These are phyloP conservation scores for Hyaloperonospora brassicae DNA, from an alignment of 352 stramenopile species.

Conservation along the genomic window DNA sequence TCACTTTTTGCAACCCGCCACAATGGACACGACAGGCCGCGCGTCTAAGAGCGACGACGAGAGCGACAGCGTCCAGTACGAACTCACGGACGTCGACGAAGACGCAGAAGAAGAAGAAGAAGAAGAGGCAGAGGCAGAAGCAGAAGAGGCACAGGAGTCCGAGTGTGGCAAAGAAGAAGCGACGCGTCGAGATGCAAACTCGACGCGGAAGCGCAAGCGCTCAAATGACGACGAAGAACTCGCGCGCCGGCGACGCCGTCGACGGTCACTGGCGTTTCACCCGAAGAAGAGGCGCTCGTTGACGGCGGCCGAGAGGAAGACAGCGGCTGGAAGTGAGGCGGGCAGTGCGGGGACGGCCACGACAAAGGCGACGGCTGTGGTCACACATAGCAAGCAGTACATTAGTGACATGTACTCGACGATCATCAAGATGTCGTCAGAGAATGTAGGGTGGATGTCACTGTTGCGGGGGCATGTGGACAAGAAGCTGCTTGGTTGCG, in stretches of 20 bases:
- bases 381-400: slow-evolving; percentile 57
- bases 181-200: slow-evolving; percentile 1
- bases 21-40: slow-evolving; percentile 18
- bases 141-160: too few species aligned
- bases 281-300: slow-evolving; percentile 55
- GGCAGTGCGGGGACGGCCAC: neutral
- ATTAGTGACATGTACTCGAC: slow-evolving; percentile 89
- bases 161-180: too few species aligned
- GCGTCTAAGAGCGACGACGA: slow-evolving; percentile 27
- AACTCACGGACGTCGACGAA: slow-evolving; percentile 26
- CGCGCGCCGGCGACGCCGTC: slow-evolving; percentile 42
- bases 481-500: too few species aligned
- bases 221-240: slow-evolving; percentile 66
- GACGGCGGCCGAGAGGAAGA: slow-evolving; percentile 36
- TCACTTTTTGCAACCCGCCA: slow-evolving; percentile 4
- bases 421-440: slow-evolving; percentile 89
- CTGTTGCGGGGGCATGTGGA: neutral
- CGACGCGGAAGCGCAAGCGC: slow-evolving; percentile 59
- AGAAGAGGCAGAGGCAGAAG: slow-evolving; percentile 2
- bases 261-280: slow-evolving; percentile 64
- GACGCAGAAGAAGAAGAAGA: slow-evolving; percentile 15
- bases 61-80: slow-evolving; percentile 21
- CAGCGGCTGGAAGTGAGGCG: slow-evolving; percentile 1
- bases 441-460: slow-evolving; percentile 54
- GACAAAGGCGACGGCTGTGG: slow-evolving; percentile 1